Conservation (phyloP, 805 yeast genomes). For the Wickerhamiella sorbophila region DNA sequence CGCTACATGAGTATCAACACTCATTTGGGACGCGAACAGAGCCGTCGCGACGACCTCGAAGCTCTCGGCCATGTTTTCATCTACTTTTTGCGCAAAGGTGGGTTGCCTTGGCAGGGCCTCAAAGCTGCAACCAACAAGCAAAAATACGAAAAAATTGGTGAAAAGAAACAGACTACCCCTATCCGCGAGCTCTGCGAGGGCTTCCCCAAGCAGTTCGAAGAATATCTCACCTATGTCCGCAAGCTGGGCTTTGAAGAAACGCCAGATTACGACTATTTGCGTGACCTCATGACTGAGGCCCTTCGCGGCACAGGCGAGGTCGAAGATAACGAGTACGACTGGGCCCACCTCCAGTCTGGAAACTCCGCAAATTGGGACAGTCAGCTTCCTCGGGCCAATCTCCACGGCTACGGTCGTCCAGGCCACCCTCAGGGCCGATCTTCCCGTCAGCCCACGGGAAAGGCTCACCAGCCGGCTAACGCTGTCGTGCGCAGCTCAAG, state of each 20-base stretch:
- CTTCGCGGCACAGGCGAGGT: constrained; percentile 53
- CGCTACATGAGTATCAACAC: constrained; percentile 96
- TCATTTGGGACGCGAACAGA: constrained; percentile 92
- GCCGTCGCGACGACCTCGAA: constrained; percentile 92
- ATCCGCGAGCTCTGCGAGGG: constrained; percentile 78
- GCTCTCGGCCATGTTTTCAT: constrained; percentile 93
- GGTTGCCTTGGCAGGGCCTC: constrained; percentile 96
- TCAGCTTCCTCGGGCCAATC: constrained; percentile 78
- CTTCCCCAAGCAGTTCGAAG: constrained; percentile 83
- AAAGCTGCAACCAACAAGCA: constrained; percentile 97
- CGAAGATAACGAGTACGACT: constrained; percentile 86
- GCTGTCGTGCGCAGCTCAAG: constrained; percentile 8
- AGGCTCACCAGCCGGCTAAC: neutral
- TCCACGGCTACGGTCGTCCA: constrained; percentile 95
- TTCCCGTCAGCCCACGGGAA: neutral
- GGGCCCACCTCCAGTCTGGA: constrained; percentile 94
- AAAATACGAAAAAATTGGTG: constrained; percentile 94
- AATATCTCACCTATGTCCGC: constrained; percentile 78
- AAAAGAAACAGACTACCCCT: constrained; percentile 82
- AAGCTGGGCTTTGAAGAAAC: constrained; percentile 82
- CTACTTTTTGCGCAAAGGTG: constrained; percentile 66
- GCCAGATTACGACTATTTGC: constrained; percentile 83
- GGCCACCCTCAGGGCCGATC: constrained; percentile 32
- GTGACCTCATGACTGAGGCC: constrained; percentile 64
- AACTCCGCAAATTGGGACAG: constrained; percentile 75